A percentile compares a stretch with the other conserved stretches of the same genome.
These are phyloP conservation scores for Nicotiana paniculata DNA, from an alignment of 257 asterid species.

Conservation along the genomic window DNA sequence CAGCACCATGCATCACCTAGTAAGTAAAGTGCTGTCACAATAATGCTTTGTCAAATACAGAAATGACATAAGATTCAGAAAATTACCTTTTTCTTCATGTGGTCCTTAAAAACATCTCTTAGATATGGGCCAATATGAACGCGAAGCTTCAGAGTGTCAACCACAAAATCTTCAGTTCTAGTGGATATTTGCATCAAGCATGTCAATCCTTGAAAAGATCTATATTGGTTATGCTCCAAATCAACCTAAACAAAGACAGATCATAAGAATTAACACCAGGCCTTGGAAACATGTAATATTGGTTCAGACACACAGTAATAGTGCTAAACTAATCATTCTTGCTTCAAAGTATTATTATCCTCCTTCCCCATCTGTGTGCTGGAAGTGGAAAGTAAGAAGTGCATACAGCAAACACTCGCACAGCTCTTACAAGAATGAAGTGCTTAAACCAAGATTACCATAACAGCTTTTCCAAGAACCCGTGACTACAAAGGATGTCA, in stretches of 20 bases:
- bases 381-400: neutral
- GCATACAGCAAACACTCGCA: neutral
- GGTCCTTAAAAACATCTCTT: conserved; percentile 87
- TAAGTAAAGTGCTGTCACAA: neutral
- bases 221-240: conserved; percentile 93
- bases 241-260: conserved; percentile 59
- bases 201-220: conserved; percentile 96
- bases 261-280: conserved; percentile 5
- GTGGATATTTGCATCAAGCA: conserved; percentile 99
- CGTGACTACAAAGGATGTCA: neutral
- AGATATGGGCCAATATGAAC: conserved; percentile 86
- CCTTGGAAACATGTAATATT: neutral
- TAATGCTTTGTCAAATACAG: neutral
- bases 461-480: neutral
- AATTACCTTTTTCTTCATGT: conserved; percentile 74
- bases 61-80: conserved; percentile 7
- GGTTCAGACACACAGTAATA: neutral
- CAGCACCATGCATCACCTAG: conserved; percentile 99
- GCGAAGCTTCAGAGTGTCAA: conserved; percentile 89
- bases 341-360: neutral
- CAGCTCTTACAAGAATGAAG: neutral
- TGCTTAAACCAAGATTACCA: neutral
- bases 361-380: neutral
- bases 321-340: neutral
- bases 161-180: conserved; percentile 83